These are phyloP conservation scores for Barnettozyma sucrosica DNA, from an alignment of 805 yeast genomes.

Conservation along the genomic window DNA sequence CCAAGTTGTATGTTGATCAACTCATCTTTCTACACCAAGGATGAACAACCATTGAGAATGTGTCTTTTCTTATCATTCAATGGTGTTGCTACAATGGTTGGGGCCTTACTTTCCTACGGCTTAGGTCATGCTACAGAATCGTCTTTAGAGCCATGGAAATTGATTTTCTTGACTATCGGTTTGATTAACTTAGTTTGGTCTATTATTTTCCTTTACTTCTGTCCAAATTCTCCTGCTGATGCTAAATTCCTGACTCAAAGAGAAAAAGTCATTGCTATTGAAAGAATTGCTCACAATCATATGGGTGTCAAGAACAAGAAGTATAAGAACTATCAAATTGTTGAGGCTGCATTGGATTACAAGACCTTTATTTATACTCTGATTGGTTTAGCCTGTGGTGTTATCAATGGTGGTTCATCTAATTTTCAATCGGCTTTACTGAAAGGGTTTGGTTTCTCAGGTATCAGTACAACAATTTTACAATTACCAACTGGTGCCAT, in stretches of 20 bases:
- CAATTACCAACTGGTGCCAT: constrained; percentile 25
- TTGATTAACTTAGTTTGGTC: constrained; percentile 32
- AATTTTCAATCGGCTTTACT: constrained; percentile 35
- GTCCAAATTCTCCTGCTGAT: constrained; percentile 34
- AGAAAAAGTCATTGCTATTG: constrained; percentile 26
- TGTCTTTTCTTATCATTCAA: constrained; percentile 29
- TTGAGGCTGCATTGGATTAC: constrained; percentile 45
- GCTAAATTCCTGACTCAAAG: constrained; percentile 31
- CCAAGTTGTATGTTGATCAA: constrained; percentile 30
- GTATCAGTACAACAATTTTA: constrained; percentile 19
- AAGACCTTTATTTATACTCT: constrained; percentile 38
- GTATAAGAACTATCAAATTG: constrained; percentile 41
- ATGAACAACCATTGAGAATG: constrained; percentile 30
- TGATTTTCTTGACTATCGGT: constrained; percentile 27
- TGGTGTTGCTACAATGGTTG: constrained; percentile 27
- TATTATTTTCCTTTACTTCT: constrained; percentile 25
- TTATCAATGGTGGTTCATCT: constrained; percentile 41
- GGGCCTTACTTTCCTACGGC: constrained; percentile 27
- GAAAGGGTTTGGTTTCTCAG: constrained; percentile 25
- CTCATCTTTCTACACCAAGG: constrained; percentile 23
- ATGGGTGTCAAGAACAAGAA: constrained; percentile 39
- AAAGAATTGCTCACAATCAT: constrained; percentile 29
- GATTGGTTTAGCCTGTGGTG: constrained; percentile 33
- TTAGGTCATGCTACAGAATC: constrained; percentile 20
- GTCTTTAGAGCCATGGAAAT: constrained; percentile 24